Conservation (phyloP, 176 grass and related monocot genomes). For the Aechmea fasciata region DNA sequence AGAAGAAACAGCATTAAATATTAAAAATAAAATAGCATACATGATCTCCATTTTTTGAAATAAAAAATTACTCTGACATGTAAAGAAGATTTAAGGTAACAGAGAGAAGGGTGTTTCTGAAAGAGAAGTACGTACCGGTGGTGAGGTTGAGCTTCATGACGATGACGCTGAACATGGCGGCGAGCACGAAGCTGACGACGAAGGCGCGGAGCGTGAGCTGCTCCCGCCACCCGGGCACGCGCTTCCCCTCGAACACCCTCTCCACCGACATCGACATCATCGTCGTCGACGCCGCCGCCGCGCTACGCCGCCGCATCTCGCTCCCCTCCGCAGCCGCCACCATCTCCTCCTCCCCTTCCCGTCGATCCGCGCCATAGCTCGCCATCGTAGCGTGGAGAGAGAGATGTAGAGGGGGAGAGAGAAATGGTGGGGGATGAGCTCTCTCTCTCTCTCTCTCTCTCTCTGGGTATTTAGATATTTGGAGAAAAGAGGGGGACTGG, state of each 20-base stretch:
- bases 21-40: too few relatives aligned
- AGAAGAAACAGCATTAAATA: too few relatives aligned
- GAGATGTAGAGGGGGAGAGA: too few relatives aligned
- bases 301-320: background rate
- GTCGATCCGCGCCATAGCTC: background rate
- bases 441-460: background rate
- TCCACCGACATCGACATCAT: constrained; percentile 14
- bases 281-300: background rate
- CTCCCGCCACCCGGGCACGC: constrained; percentile 53
- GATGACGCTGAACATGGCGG: constrained; percentile 27
- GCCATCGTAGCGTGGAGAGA: background rate
- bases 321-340: background rate
- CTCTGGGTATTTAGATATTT: background rate
- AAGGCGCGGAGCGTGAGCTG: constrained; percentile 69
- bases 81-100: too few relatives aligned
- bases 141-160: constrained; percentile 38
- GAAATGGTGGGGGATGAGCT: background rate
- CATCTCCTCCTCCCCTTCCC: background rate
- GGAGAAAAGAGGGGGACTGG: background rate
- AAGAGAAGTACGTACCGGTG: background rate
- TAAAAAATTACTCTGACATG: too few relatives aligned
- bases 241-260: constrained; percentile 27
- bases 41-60: too few relatives aligned
- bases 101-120: too few relatives aligned
- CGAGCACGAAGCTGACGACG: constrained; percentile 53